Evolutionary conservation across 176 grass and related monocot species (phyloP).

Genomic region (Luzula sylvatica): DNA sequence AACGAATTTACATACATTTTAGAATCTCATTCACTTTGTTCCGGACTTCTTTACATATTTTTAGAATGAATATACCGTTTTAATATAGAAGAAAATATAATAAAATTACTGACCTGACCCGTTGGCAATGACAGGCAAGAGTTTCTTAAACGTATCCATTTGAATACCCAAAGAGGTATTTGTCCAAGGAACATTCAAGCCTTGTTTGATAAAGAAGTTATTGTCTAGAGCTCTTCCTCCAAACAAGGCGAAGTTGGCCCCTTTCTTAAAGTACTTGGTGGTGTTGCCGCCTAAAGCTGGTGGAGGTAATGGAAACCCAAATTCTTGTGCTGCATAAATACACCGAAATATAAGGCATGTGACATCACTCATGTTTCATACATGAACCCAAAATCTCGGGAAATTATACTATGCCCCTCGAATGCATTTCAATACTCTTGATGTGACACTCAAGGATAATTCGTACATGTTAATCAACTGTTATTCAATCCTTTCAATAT

Average conservation of each 20-base stretch:
- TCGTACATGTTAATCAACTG: neutral
- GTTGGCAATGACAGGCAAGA: conserved; percentile 12
- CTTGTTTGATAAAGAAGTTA: neutral
- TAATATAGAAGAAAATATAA: neutral
- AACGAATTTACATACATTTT: too few species aligned
- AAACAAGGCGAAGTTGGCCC: neutral
- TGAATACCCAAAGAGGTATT: conserved; percentile 5
- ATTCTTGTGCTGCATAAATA: neutral
- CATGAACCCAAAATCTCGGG: too few species aligned
- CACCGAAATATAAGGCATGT: neutral
- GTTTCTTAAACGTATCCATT: conserved; percentile 6
- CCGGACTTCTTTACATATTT: too few species aligned
- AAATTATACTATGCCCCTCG: too few species aligned
- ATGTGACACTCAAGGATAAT: too few species aligned
- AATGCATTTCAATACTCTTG: too few species aligned
- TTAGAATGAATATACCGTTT: too few species aligned
- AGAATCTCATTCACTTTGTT: too few species aligned
- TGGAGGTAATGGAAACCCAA: neutral
- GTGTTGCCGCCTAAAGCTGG: neutral
- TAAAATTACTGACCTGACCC: conserved; percentile 8
- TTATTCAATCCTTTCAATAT: neutral
- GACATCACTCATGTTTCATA: too few species aligned
- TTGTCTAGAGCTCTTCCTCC: neutral
- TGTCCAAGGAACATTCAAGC: neutral
- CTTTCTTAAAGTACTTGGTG: neutral